These are phyloP conservation scores for Schizosaccharomyces japonicus DNA, from an alignment of 805 yeast genomes.

Conservation along the genomic window DNA sequence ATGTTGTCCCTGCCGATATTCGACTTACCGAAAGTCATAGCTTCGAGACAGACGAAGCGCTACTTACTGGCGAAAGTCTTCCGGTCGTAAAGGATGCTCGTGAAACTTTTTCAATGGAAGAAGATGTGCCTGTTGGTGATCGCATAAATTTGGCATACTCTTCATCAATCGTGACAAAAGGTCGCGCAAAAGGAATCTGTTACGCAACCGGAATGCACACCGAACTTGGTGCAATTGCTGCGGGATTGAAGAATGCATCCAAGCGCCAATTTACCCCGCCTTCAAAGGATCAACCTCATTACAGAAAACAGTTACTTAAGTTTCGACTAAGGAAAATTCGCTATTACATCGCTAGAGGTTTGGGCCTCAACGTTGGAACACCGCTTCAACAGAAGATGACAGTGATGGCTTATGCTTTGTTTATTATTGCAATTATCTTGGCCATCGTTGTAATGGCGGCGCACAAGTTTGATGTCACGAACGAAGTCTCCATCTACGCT, in stretches of 20 bases:
- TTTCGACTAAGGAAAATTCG: constrained; percentile 14
- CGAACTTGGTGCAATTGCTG: constrained; percentile 54
- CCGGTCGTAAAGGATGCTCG: constrained; percentile 34
- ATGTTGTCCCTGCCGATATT: constrained; percentile 53
- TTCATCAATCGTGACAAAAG: constrained; percentile 47
- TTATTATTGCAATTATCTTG: constrained; percentile 56
- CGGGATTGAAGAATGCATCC: constrained; percentile 25
- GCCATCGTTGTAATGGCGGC: constrained; percentile 76
- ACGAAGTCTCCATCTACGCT: constrained; percentile 69
- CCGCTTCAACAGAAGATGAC: constrained; percentile 59
- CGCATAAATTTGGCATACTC: constrained; percentile 47
- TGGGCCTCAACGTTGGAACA: constrained; percentile 60
- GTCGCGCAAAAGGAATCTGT: constrained; percentile 48
- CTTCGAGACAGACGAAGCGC: constrained; percentile 48
- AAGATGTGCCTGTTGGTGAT: constrained; percentile 40
- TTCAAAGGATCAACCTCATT: constrained; percentile 18
- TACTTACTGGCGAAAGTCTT: constrained; percentile 41
- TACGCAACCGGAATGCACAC: constrained; percentile 45
- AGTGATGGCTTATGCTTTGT: constrained; percentile 48
- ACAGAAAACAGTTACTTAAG: background rate
- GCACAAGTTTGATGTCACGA: constrained; percentile 48
- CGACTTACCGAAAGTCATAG: constrained; percentile 34
- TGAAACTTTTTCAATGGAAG: constrained; percentile 17
- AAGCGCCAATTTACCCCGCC: constrained; percentile 22
- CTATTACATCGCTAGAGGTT: constrained; percentile 30